Conservation (phyloP, 176 grass and related monocot genomes). For the Oryza meyeriana region DNA sequence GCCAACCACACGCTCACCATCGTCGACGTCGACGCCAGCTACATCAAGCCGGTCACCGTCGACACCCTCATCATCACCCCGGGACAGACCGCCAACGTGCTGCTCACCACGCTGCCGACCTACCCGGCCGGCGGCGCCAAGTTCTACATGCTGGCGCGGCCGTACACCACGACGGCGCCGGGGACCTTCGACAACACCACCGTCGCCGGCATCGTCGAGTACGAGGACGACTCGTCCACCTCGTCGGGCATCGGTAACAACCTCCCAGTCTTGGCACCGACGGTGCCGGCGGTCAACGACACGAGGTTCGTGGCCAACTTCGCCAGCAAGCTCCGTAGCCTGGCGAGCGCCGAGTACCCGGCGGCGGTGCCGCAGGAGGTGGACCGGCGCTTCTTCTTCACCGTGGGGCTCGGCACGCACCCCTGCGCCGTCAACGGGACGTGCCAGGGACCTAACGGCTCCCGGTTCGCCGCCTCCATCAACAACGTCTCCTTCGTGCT, state of each 20-base stretch:
- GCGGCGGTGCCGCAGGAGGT: slow-evolving; percentile 44
- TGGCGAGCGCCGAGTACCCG: slow-evolving; percentile 59
- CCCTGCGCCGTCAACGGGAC: slow-evolving; percentile 52
- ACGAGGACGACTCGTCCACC: background rate
- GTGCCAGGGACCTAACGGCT: too few relatives aligned
- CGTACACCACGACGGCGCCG: background rate
- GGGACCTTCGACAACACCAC: background rate
- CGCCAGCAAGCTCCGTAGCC: slow-evolving; percentile 48
- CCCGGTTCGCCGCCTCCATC: too few relatives aligned
- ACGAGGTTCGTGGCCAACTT: background rate
- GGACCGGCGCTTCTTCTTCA: slow-evolving; percentile 69
- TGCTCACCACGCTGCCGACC: slow-evolving; percentile 40
- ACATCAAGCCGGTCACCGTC: slow-evolving; percentile 64
- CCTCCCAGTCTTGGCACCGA: background rate
- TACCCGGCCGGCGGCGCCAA: background rate
- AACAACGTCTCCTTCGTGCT: too few relatives aligned
- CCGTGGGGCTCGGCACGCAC: slow-evolving; percentile 67
- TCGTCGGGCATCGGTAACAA: background rate
- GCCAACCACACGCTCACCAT: slow-evolving; percentile 74
- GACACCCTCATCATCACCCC: slow-evolving; percentile 56
- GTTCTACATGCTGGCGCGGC: slow-evolving; percentile 58
- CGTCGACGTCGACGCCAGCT: slow-evolving; percentile 67
- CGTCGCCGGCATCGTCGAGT: slow-evolving; percentile 10
- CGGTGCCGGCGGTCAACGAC: background rate
- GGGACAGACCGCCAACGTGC: slow-evolving; percentile 69